phyloP scores from a whole-genome alignment of 805 yeast species.

The Starmera pachycereana region DNA sequence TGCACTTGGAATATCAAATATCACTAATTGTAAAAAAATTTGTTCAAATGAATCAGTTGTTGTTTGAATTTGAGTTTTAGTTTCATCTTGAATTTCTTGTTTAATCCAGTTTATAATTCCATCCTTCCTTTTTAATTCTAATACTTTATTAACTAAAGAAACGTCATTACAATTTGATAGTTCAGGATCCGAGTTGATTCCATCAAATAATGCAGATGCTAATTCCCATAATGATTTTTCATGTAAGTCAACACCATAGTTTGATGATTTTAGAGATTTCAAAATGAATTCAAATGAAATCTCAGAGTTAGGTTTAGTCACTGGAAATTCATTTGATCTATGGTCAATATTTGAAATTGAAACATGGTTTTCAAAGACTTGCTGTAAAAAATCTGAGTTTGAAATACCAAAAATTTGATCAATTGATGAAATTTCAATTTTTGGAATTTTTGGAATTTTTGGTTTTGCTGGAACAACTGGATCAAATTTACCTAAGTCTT shows the following conservation, averaged over 20 bases:
- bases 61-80: slow-evolving; percentile 21
- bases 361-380: slow-evolving; percentile 17
- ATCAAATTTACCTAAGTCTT: slow-evolving; percentile 31
- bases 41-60: slow-evolving; percentile 35
- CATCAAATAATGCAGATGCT: slow-evolving; percentile 55
- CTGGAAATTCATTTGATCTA: slow-evolving; percentile 29
- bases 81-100: slow-evolving; percentile 26
- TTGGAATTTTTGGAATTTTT: slow-evolving; percentile 9
- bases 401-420: neutral
- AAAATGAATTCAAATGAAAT: slow-evolving; percentile 23
- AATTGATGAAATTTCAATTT: neutral
- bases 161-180: slow-evolving; percentile 14
- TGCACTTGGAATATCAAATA: slow-evolving; percentile 55
- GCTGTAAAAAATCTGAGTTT: slow-evolving; percentile 7
- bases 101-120: slow-evolving; percentile 50
- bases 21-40: slow-evolving; percentile 38
- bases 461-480: slow-evolving; percentile 21
- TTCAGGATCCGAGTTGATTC: slow-evolving; percentile 10
- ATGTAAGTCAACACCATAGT: slow-evolving; percentile 7
- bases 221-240: slow-evolving; percentile 38
- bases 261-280: slow-evolving; percentile 7
- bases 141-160: slow-evolving; percentile 14
- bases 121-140: slow-evolving; percentile 30
- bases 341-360: slow-evolving; percentile 11
- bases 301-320: slow-evolving; percentile 18